phyloP scores from a whole-genome alignment of 2,329 filamentous ascomycete genomes.

The Trichoderma sp. region DNA sequence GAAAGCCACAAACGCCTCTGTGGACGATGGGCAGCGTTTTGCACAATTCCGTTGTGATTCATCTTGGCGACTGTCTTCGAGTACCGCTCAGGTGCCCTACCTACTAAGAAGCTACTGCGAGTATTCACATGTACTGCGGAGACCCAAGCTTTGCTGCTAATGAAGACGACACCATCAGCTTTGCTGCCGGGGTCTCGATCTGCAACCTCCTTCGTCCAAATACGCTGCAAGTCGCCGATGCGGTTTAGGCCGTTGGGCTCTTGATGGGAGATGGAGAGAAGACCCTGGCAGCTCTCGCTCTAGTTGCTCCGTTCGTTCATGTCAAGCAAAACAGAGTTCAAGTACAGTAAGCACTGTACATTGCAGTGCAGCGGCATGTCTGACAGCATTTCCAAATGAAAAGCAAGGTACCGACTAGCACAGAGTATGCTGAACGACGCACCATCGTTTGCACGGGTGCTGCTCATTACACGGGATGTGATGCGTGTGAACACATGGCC shows the following conservation, averaged over 20 bases:
- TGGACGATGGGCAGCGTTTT: background rate
- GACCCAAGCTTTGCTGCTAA: background rate
- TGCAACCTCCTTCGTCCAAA: background rate
- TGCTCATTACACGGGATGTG: background rate
- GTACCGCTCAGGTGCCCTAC: background rate
- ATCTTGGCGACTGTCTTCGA: background rate
- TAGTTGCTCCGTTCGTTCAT: background rate
- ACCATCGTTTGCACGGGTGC: background rate
- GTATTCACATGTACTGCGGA: background rate
- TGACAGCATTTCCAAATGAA: background rate
- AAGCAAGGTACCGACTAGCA: background rate
- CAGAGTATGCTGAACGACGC: background rate
- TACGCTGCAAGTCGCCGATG: background rate
- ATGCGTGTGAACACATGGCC: background rate
- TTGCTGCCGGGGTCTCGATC: background rate
- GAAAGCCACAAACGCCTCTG: background rate
- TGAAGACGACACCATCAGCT: background rate
- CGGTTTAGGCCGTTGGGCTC: background rate
- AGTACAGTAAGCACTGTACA: background rate
- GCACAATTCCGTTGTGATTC: background rate
- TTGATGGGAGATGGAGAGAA: background rate
- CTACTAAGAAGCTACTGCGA: background rate
- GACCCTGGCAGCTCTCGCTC: background rate
- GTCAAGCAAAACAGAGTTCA: background rate
- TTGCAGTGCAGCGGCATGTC: constrained; percentile 10